Evolutionary conservation across 441 rosid species (phyloP).

Genomic region (Macaranga tanarius): DNA sequence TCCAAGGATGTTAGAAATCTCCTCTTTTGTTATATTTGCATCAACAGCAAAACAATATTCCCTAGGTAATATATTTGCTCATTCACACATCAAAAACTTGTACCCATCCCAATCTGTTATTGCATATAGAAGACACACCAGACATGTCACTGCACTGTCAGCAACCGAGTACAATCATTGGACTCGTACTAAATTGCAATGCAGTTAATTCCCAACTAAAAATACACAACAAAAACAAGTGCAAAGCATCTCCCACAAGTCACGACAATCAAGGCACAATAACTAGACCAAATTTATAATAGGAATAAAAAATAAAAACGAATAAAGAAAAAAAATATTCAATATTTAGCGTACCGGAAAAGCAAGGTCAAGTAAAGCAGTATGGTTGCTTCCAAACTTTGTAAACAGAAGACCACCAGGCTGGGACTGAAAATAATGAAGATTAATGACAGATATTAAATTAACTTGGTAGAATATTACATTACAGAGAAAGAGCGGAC

Average conservation of each 20-base stretch:
- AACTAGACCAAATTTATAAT: neutral
- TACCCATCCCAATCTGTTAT: too few species aligned
- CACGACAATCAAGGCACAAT: neutral
- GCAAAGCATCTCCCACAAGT: neutral
- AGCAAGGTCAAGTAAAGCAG: constrained; percentile 90
- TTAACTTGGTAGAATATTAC: constrained; percentile 5
- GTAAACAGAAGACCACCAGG: constrained; percentile 96
- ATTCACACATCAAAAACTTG: too few species aligned
- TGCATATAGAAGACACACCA: too few species aligned
- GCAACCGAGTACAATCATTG: too few species aligned
- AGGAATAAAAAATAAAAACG: neutral
- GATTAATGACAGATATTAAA: neutral
- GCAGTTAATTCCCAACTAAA: neutral
- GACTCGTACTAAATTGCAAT: neutral
- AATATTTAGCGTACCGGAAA: constrained; percentile 66
- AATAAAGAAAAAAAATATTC: constrained; percentile 8
- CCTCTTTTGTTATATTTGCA: too few species aligned
- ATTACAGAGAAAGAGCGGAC: constrained; percentile 8
- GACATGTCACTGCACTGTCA: too few species aligned
- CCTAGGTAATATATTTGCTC: too few species aligned
- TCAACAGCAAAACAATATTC: too few species aligned
- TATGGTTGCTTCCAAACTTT: constrained; percentile 92
- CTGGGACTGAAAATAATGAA: constrained; percentile 62
- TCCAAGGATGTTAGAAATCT: too few species aligned
- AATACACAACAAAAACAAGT: neutral